phyloP scores from a whole-genome alignment of 2,329 filamentous ascomycete species.

The Coleophoma cylindrospora region DNA sequence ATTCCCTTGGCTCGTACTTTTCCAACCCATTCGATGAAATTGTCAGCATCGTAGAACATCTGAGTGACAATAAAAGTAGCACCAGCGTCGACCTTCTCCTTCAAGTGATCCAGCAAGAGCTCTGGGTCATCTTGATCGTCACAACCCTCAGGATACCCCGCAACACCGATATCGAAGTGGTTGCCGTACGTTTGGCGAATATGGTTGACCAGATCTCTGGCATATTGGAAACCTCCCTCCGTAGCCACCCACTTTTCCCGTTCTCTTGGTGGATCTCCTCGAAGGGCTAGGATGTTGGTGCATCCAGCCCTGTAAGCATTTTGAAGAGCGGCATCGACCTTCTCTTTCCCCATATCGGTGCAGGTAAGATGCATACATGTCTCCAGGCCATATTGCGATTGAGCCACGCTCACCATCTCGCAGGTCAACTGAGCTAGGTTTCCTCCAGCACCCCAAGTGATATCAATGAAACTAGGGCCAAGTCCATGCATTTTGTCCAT shows the following conservation, averaged over 20 bases:
- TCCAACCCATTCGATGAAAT: slow-evolving; percentile 85
- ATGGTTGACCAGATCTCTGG: slow-evolving; percentile 76
- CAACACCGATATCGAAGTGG: slow-evolving; percentile 96
- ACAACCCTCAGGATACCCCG: slow-evolving; percentile 91
- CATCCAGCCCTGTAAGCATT: slow-evolving; percentile 92
- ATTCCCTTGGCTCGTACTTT: slow-evolving; percentile 85
- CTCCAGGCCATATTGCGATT: slow-evolving; percentile 92
- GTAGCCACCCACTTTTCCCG: slow-evolving; percentile 89
- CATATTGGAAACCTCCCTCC: slow-evolving; percentile 85
- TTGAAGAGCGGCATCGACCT: slow-evolving; percentile 82
- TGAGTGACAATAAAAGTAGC: slow-evolving; percentile 94
- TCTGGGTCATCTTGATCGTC: slow-evolving; percentile 91
- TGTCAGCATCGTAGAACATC: slow-evolving; percentile 99
- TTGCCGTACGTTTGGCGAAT: slow-evolving; percentile 75
- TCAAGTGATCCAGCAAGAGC: slow-evolving; percentile 80
- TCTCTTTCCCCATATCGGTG: slow-evolving; percentile 93
- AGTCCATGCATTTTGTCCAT: slow-evolving; percentile 98
- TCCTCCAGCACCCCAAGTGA: slow-evolving; percentile 97
- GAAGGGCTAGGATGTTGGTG: slow-evolving; percentile 91
- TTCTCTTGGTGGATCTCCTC: slow-evolving; percentile 90
- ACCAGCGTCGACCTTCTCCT: slow-evolving; percentile 94
- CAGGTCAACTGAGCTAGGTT: slow-evolving; percentile 86
- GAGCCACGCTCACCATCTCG: slow-evolving; percentile 95
- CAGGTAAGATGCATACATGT: slow-evolving; percentile 99
- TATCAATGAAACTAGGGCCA: slow-evolving; percentile 93